Evolutionary conservation across 768 basidiomycete species (phyloP), one percentile per base, ranked within the genome.

Genomic region (Pulveroboletus sp.): DNA sequence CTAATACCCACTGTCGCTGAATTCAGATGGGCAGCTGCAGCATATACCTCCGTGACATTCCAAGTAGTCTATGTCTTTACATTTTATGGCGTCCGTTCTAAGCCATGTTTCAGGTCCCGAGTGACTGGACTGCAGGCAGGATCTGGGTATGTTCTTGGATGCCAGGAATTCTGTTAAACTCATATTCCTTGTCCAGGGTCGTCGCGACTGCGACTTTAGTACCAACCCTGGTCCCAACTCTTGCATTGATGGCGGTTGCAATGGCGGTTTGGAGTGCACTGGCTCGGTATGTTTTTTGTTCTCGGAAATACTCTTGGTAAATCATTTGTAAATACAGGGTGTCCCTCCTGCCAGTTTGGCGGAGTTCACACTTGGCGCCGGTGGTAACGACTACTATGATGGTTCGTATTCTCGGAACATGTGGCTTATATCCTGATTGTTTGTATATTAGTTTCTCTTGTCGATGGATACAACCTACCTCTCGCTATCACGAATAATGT

Each of bases 341-440:
- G 75, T 82, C n/a, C 84, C 85, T 27, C 87, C 87, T 36, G 85
- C 80, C 11, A 76, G 78, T 5, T 68, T 87, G 32, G 86, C 85
- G 1, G 84, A 87, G 56, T 87, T 78, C 69, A 85, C 81, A n/a
- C 65, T 87, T 9, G 73, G 60, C 1, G 58, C 63, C 36, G 73
- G 69, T 12, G 72, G 69, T 40, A 21, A 35, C 2, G 85, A 87
- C 52, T 82, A 69, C 51, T 87, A 84, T 45, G 84, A 85, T 61
- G 78, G 82, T 82, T 43, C 13, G 68, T 43, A 11, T n/a, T 19
- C 20, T 34, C 14, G n/a, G 23, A 38, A 20, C 11, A 6, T 23
- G 6, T 6, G 6, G 20, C 6, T 9, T 4, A 13, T 24, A 40
- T 43, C 11, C 29, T 50, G 34, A 45, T 14, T 5, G 10, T 19